These are phyloP conservation scores for Phytophthora agathidicida DNA, from an alignment of 352 stramenopile species.

Conservation along the genomic window DNA sequence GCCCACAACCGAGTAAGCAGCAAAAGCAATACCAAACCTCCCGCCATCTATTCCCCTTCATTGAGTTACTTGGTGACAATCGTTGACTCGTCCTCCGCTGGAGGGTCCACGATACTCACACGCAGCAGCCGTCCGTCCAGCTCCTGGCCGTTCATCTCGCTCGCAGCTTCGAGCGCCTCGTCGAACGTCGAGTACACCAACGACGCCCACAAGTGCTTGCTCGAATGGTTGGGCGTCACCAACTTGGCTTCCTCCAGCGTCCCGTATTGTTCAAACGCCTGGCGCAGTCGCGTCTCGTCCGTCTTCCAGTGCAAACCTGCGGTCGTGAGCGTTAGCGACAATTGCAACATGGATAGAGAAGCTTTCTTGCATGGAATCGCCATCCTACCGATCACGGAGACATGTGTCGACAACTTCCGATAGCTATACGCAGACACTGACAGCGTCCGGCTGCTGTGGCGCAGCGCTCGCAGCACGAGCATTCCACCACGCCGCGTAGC, in stretches of 20 bases:
- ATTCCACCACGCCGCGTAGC: slow-evolving; percentile 15
- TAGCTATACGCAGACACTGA: not conserved
- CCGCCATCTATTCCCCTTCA: slow-evolving; percentile 6
- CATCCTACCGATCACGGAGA: slow-evolving; percentile 59
- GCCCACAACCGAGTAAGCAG: slow-evolving; percentile 46
- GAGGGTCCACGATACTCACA: slow-evolving; percentile 75
- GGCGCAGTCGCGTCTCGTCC: slow-evolving; percentile 67
- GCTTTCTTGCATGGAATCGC: not conserved
- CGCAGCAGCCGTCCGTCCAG: slow-evolving; percentile 77
- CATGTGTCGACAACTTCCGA: slow-evolving; percentile 50
- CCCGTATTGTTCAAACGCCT: slow-evolving; percentile 62
- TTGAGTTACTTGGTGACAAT: slow-evolving; percentile 9
- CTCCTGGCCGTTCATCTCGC: slow-evolving; percentile 85
- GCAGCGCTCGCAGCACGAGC: slow-evolving; percentile 21
- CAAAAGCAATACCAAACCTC: slow-evolving; percentile 10
- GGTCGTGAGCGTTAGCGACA: slow-evolving; percentile 1
- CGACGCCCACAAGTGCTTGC: slow-evolving; percentile 64
- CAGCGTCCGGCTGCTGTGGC: slow-evolving; percentile 3
- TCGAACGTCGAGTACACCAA: slow-evolving; percentile 75
- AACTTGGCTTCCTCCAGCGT: slow-evolving; percentile 64
- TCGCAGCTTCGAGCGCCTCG: slow-evolving; percentile 69
- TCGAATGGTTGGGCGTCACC: slow-evolving; percentile 62
- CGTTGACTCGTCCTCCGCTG: slow-evolving; percentile 13
- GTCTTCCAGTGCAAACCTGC: slow-evolving; percentile 86
- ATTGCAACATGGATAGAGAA: slow-evolving; percentile 13